Percentiles rank a stretch among this genome's conserved stretches.
Conservation (phyloP, 2,329 filamentous ascomycete genomes). For the Cercospora sp. region DNA sequence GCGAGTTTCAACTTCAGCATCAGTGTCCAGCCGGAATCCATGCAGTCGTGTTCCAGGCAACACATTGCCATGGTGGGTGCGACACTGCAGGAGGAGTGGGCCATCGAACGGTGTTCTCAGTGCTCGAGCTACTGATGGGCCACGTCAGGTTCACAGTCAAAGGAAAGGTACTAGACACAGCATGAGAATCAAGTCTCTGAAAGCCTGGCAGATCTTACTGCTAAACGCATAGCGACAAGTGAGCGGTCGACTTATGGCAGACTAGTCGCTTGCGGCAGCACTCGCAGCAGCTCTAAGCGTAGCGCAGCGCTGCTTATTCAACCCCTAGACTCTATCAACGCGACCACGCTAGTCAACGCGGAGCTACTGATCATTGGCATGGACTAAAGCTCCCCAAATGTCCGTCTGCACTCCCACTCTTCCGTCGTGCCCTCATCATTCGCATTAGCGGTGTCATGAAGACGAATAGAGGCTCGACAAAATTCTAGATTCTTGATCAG, state of each 20-base stretch:
- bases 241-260: background rate
- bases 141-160: background rate
- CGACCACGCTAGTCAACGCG: background rate
- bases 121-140: background rate
- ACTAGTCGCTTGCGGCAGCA: background rate
- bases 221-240: background rate
- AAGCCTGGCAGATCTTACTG: background rate
- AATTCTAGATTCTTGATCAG: background rate
- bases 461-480: background rate
- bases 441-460: background rate
- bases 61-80: background rate
- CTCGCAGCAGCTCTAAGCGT: background rate
- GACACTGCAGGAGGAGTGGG: background rate
- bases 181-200: background rate
- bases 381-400: background rate
- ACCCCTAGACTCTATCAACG: background rate
- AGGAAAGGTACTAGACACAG: background rate
- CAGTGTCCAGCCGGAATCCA: background rate
- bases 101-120: background rate
- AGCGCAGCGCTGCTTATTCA: background rate
- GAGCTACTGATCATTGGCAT: background rate
- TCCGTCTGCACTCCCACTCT: background rate
- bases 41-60: background rate
- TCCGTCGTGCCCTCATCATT: background rate
- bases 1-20: background rate